Percentiles rank a stretch among this genome's conserved stretches.
These are phyloP conservation scores for Dioszegia hungarica DNA, from an alignment of 768 basidiomycete genomes.

Conservation along the genomic window DNA sequence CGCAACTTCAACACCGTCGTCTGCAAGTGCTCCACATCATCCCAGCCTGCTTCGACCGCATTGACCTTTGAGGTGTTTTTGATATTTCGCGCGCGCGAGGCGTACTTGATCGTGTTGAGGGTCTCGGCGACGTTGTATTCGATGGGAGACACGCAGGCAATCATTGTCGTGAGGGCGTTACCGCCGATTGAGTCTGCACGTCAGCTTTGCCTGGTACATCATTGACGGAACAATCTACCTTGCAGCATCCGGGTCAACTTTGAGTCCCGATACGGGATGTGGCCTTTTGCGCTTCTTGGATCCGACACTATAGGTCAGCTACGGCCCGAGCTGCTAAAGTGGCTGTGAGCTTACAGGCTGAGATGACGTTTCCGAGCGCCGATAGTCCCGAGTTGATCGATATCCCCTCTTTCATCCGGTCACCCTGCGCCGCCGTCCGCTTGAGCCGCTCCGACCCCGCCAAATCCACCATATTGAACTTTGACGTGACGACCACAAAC, in stretches of 20 bases:
- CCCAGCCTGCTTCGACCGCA: slow-evolving; percentile 96
- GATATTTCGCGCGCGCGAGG: slow-evolving; percentile 94
- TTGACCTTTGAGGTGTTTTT: slow-evolving; percentile 89
- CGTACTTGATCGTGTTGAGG: slow-evolving; percentile 74
- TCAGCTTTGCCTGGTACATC: neutral
- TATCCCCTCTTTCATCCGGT: slow-evolving; percentile 97
- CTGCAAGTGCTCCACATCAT: slow-evolving; percentile 95
- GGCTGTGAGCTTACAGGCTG: slow-evolving; percentile 57
- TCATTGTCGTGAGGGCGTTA: slow-evolving; percentile 97
- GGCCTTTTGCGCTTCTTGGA: slow-evolving; percentile 78
- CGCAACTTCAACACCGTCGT: slow-evolving; percentile 75
- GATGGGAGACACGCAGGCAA: slow-evolving; percentile 92
- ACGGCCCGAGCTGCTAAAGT: neutral
- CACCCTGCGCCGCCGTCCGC: slow-evolving; percentile 90
- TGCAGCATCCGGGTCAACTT: slow-evolving; percentile 93
- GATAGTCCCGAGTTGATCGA: slow-evolving; percentile 95
- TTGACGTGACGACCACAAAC: slow-evolving; percentile 85
- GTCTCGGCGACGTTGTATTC: slow-evolving; percentile 96
- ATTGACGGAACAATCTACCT: slow-evolving; percentile 29
- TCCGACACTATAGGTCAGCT: slow-evolving; percentile 61
- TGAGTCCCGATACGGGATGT: slow-evolving; percentile 96
- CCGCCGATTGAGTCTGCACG: slow-evolving; percentile 61
- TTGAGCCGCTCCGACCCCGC: slow-evolving; percentile 96
- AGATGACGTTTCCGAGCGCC: slow-evolving; percentile 96
- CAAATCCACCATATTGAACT: slow-evolving; percentile 97